A percentile compares a stretch with the other conserved stretches of the same genome.
Evolutionary conservation across 371 early-diverging fungal genomes (phyloP).

Genomic region (Thermomucor indicae-seudaticae): DNA sequence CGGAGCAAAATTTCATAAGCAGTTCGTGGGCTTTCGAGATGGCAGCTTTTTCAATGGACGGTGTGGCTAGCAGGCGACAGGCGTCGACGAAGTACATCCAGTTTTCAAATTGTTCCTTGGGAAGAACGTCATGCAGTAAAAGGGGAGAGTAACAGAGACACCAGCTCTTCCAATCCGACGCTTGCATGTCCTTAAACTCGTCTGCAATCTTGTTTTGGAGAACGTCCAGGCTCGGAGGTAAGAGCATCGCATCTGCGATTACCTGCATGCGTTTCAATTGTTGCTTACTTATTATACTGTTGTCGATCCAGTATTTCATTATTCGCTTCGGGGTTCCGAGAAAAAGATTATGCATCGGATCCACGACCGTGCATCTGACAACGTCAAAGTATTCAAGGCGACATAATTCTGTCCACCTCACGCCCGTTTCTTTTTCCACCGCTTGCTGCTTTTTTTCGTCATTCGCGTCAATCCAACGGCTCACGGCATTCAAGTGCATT

Average conservation of each 20-base stretch:
- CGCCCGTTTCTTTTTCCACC: not conserved
- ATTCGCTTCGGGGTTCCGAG: constrained; percentile 6
- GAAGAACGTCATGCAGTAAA: not conserved
- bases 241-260: not conserved
- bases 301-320: not conserved
- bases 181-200: not conserved
- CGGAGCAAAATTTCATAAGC: not conserved
- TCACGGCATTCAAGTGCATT: too few relatives aligned
- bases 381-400: constrained; percentile 7
- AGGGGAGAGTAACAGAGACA: not conserved
- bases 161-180: constrained; percentile 4
- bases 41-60: not conserved
- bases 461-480: too few relatives aligned
- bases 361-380: constrained; percentile 1
- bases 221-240: not conserved
- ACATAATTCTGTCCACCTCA: constrained; percentile 2
- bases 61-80: not conserved
- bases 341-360: constrained; percentile 11
- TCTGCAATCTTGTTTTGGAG: not conserved
- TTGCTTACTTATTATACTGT: not conserved
- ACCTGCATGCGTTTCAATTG: not conserved
- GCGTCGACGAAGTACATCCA: constrained; percentile 4
- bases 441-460: too few relatives aligned
- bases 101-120: not conserved
- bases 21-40: not conserved